Percentiles rank a stretch among this genome's conserved stretches.
Evolutionary conservation across 108 stramenopile genomes (phyloP).

Genomic region (Fistulifera pelliculosa): DNA sequence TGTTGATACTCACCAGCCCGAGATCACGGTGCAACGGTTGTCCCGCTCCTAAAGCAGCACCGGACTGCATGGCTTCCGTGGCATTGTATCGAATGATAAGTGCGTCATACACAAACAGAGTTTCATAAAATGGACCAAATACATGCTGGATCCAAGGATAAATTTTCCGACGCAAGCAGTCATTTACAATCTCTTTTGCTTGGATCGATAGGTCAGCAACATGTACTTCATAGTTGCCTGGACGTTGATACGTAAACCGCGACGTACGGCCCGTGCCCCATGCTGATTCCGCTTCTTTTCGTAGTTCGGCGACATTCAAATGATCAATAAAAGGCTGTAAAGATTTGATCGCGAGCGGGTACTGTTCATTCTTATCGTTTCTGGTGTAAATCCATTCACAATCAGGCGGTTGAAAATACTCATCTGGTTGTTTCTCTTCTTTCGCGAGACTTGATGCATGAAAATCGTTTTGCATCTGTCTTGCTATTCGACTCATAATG

Average conservation of each 20-base stretch:
- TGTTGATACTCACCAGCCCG: slow-evolving; percentile 56
- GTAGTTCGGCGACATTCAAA: slow-evolving; percentile 1
- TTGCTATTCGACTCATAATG: too few species aligned
- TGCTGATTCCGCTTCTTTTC: slow-evolving; percentile 7
- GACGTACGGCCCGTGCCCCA: slow-evolving; percentile 11
- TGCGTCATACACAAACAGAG: slow-evolving; percentile 48
- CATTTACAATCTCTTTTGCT: slow-evolving; percentile 14
- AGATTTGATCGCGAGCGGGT: slow-evolving; percentile 5
- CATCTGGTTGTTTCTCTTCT: too few species aligned
- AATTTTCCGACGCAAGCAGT: slow-evolving; percentile 22
- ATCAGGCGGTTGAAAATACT: too few species aligned
- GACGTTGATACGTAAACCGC: slow-evolving; percentile 32
- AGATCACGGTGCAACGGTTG: slow-evolving; percentile 69
- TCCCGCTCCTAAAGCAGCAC: slow-evolving; percentile 27
- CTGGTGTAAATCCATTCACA: too few species aligned
- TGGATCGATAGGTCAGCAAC: slow-evolving; percentile 21
- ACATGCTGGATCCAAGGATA: slow-evolving; percentile 52
- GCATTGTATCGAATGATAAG: slow-evolving; percentile 66
- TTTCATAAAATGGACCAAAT: slow-evolving; percentile 17
- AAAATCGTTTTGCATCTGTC: too few species aligned
- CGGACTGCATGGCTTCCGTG: slow-evolving; percentile 22
- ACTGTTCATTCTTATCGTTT: too few species aligned
- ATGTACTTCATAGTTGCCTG: slow-evolving; percentile 33
- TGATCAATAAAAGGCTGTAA: slow-evolving; percentile 10
- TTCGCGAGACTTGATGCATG: too few species aligned